phyloP scores from a whole-genome alignment of 441 rosid species.

The Euphorbia corollata region DNA sequence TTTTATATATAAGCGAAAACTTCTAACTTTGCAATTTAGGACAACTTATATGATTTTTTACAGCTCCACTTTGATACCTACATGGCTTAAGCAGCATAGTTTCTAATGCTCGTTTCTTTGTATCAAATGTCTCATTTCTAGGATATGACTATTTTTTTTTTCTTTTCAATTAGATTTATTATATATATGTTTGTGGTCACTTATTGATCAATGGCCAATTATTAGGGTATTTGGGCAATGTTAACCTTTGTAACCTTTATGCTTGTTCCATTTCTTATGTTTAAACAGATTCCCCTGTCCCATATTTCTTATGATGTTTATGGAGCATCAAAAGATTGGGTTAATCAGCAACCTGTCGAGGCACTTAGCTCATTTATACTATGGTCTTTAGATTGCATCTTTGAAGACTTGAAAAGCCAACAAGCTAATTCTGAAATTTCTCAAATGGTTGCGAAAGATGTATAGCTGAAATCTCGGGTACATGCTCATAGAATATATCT shows the following conservation, averaged over 20 bases:
- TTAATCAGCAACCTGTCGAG: conserved; percentile 55
- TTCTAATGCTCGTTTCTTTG: too few relatives aligned
- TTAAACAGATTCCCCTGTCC: conserved; percentile 55
- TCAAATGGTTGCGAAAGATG: conserved; percentile 55
- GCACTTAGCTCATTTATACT: conserved; percentile 61
- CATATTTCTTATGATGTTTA: conserved; percentile 62
- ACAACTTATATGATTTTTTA: too few relatives aligned
- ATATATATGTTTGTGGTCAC: neutral
- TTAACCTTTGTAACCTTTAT: neutral
- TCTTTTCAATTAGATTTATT: neutral
- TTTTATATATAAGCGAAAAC: too few relatives aligned
- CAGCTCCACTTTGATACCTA: too few relatives aligned
- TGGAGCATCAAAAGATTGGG: conserved; percentile 74
- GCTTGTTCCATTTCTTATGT: neutral
- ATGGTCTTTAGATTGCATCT: conserved; percentile 70
- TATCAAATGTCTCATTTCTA: too few relatives aligned
- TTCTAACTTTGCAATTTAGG: too few relatives aligned
- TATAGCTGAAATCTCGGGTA: conserved; percentile 81
- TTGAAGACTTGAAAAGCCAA: conserved; percentile 57
- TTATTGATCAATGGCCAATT: too few relatives aligned
- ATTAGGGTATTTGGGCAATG: neutral
- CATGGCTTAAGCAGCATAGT: too few relatives aligned
- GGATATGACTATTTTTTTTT: too few relatives aligned
- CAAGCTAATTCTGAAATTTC: conserved; percentile 52
- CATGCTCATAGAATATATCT: neutral